A percentile compares a stretch with the other conserved stretches of the same genome.
These are phyloP conservation scores for Ormosia emarginata DNA, from an alignment of 306 rosid species.

Conservation along the genomic window DNA sequence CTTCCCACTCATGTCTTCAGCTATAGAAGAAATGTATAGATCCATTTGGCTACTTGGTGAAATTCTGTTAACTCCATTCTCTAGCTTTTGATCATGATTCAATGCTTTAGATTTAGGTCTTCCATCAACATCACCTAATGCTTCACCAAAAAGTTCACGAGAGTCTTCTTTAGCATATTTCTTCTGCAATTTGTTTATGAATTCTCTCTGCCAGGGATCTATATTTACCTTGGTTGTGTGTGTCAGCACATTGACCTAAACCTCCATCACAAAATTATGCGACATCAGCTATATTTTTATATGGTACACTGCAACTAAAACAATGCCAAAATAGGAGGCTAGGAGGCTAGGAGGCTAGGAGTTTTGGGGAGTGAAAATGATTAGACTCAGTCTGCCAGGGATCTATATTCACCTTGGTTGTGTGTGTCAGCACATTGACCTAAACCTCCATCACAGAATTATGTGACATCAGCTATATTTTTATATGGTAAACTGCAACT, in stretches of 20 bases:
- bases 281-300: conserved; percentile 19
- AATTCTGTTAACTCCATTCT: not conserved
- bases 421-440: conserved; percentile 41
- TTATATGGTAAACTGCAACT: not conserved
- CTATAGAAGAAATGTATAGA: conserved; percentile 20
- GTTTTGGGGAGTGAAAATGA: not conserved
- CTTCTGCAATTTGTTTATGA: conserved; percentile 30
- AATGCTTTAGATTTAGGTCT: not conserved
- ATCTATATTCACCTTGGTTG: conserved; percentile 41
- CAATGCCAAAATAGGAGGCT: not conserved
- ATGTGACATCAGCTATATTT: conserved; percentile 15
- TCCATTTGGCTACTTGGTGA: conserved; percentile 19
- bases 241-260: conserved; percentile 39
- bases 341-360: not conserved
- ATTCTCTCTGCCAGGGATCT: conserved; percentile 41
- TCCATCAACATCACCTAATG: conserved; percentile 8
- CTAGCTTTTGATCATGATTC: conserved; percentile 9
- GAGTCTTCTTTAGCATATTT: conserved; percentile 40
- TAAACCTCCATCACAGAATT: conserved; percentile 15
- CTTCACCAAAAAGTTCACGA: conserved; percentile 35
- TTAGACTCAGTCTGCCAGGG: conserved; percentile 42
- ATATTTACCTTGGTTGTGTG: conserved; percentile 47
- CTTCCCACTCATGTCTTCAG: not conserved
- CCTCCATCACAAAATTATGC: not conserved
- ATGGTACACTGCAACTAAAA: not conserved